Conservation (phyloP, 305 asterid genomes). For the Fraxinus sp. region DNA sequence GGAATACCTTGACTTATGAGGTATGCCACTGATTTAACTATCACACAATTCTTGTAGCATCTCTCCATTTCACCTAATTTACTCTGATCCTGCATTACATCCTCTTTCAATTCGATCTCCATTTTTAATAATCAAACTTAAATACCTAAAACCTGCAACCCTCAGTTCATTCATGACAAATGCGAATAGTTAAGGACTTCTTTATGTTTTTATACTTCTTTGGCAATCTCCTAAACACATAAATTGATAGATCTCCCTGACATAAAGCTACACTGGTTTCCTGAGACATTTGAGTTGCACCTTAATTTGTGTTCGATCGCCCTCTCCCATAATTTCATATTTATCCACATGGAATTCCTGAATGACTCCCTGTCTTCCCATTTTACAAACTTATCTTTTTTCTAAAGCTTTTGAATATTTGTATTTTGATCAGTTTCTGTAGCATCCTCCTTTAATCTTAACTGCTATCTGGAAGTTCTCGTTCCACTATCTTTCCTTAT, state of each 20-base stretch:
- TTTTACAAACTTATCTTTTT: not conserved
- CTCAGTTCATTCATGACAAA: too few species aligned
- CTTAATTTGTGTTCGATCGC: not conserved
- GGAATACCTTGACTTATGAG: constrained; percentile 78
- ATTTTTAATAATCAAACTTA: not conserved
- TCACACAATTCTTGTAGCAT: not conserved
- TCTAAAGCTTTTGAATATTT: not conserved
- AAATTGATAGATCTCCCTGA: not conserved
- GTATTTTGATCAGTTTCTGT: not conserved
- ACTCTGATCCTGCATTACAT: not conserved
- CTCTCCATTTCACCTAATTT: not conserved
- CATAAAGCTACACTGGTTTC: not conserved
- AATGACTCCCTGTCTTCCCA: not conserved
- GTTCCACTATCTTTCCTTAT: not conserved
- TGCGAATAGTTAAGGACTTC: not conserved
- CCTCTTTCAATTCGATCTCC: not conserved
- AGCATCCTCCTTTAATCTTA: not conserved
- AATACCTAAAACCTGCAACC: too few species aligned
- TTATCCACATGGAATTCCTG: not conserved
- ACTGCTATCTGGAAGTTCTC: not conserved
- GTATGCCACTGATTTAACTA: constrained; percentile 29
- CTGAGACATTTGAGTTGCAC: not conserved
- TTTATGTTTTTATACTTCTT: not conserved
- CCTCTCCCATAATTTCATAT: not conserved
- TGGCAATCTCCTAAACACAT: not conserved